Base-by-base conservation (phyloP, 768 basidiomycete genomes). In the Trametes sanguinea region DNA sequence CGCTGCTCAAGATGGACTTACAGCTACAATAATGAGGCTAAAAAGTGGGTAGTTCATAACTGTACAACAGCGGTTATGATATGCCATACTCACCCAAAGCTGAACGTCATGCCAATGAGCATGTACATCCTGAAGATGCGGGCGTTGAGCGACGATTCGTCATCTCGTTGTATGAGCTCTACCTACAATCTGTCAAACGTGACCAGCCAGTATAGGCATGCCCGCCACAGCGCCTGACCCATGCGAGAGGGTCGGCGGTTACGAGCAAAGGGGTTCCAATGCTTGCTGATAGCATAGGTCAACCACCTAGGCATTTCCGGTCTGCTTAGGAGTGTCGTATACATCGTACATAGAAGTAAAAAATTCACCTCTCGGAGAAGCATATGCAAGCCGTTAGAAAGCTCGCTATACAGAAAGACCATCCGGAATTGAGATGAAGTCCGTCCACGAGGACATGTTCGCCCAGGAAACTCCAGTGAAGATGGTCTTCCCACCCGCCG, bases 51-150 rank as follows among this genome's bases (percentile, higher is more conserved):
- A 6, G 37, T 29, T 42, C 35, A 29, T n/a, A 37, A 27, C 13
- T 4, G 27, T 9, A 14, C 4, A 17, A 8, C 2, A 9, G 0
- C 10, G 17, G 0, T 2, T 13, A 44, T 5, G 17, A 13, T 13
- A 16, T 2, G 37, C 1, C 10, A 22, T 2, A 78, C 87, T 72
- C 68, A 89, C 89, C 86, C 82, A n/a, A 84, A 58, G 57, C 89
- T 83, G 64, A 87, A 83, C 22, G 88, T 84, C 87, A 90, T 90
- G 29, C 85, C 81, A 54, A 87, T 76, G 14, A 91, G 79, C 88
- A 91, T 90, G 68, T 90, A 90, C 62, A 82, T 73, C 57, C 88
- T 90, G 54, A 9, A 6, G 4, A 60, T 16, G 33, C 17, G 32
- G 50, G 29, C 56, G 37, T 35, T 45, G 14, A 58, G 33, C 40